These are phyloP conservation scores for Meyerozyma smithsonii DNA, from an alignment of 1,139 yeast species.

Conservation along the genomic window DNA sequence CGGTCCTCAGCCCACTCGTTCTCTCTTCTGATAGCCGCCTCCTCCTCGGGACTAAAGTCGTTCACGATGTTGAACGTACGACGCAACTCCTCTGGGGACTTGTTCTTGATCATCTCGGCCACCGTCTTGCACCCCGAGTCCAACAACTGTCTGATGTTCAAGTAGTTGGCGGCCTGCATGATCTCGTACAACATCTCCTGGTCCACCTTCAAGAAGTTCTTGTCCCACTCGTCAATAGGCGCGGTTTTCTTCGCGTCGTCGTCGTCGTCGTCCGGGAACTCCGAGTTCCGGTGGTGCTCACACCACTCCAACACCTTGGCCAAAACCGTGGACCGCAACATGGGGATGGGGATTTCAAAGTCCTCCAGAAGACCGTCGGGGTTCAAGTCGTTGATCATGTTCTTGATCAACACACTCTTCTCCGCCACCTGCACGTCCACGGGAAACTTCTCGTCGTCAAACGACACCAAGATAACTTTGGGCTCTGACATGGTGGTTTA, in stretches of 20 bases:
- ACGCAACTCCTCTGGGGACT: conserved; percentile 94
- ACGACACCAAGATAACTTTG: conserved; percentile 59
- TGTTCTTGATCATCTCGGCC: conserved; percentile 96
- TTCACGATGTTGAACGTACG: conserved; percentile 93
- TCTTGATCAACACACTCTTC: conserved; percentile 81
- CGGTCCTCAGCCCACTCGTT: conserved; percentile 99
- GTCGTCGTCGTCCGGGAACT: conserved; percentile 73
- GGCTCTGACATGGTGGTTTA: conserved; percentile 20
- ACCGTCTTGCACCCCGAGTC: conserved; percentile 97
- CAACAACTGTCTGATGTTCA: conserved; percentile 86
- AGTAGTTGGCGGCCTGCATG: conserved; percentile 90
- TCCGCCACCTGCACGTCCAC: conserved; percentile 86
- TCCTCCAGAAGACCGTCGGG: conserved; percentile 59
- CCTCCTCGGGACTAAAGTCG: conserved; percentile 97
- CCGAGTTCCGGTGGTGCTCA: conserved; percentile 87
- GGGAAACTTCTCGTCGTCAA: conserved; percentile 68
- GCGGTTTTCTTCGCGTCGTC: conserved; percentile 73
- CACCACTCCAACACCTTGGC: conserved; percentile 96
- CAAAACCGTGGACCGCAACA: conserved; percentile 80
- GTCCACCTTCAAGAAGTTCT: conserved; percentile 90
- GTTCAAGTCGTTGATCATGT: conserved; percentile 79
- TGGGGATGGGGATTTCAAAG: conserved; percentile 88
- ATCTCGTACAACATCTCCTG: conserved; percentile 98
- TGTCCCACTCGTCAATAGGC: conserved; percentile 95
- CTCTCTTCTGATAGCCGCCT: conserved; percentile 94